phyloP scores from a whole-genome alignment of 768 basidiomycete species.

The Serendipita sp. region DNA sequence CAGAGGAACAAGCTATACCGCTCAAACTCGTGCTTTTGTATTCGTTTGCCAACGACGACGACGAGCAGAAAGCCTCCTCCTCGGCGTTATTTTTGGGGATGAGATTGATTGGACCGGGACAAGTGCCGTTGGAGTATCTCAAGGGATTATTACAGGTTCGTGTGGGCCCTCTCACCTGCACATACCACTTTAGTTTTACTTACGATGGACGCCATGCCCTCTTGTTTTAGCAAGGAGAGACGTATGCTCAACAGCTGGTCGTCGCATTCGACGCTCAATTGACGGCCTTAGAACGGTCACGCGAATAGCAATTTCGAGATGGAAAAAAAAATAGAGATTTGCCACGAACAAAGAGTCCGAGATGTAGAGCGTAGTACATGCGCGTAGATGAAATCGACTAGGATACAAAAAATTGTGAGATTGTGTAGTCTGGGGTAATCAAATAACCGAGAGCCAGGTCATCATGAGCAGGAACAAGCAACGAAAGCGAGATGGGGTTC shows the following conservation, averaged over 20 bases:
- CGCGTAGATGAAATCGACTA: no score
- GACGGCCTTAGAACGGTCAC: background rate
- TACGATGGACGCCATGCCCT: no score
- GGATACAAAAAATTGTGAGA: no score
- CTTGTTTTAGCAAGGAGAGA: constrained; percentile 43
- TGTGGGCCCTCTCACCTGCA: background rate
- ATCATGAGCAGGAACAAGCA: no score
- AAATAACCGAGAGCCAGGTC: no score
- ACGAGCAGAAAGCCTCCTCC: background rate
- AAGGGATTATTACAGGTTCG: constrained; percentile 40
- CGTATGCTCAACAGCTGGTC: constrained; percentile 43
- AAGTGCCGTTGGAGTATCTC: constrained; percentile 34
- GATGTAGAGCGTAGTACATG: no score
- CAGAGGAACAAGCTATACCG: constrained; percentile 56
- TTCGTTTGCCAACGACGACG: constrained; percentile 30
- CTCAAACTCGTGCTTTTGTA: constrained; percentile 46
- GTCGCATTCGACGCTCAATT: constrained; percentile 32
- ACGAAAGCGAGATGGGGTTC: no score
- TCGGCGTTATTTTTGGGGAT: constrained; percentile 42
- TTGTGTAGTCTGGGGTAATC: no score
- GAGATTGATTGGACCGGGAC: constrained; percentile 46
- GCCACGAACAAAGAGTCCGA: no score
- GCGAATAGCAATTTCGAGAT: no score
- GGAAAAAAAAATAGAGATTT: no score
- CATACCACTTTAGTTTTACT: no score